Evolutionary conservation across 2,329 filamentous ascomycete species (phyloP), one percentile per base, ranked within the genome.

Genomic region (Neofusicoccum parvum): DNA sequence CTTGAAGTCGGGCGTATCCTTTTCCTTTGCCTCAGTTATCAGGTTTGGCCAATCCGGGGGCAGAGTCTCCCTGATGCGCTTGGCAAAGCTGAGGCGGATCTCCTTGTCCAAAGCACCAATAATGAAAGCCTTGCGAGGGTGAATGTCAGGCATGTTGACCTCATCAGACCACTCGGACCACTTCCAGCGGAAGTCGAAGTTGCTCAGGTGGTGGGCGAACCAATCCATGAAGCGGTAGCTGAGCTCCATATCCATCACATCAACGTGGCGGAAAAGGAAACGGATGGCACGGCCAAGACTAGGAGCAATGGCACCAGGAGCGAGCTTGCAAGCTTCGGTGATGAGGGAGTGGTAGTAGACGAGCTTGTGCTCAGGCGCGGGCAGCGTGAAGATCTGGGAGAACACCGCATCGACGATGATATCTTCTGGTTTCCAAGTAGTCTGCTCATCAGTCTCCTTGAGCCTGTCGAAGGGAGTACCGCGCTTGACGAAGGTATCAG

Each of bases 181-280:
- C 80, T 98, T 98, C 95, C 95, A 99, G 10, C 95, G 95, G 76
- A 98, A 99, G 62, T 96, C 95, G 75, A 99, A 99, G 81, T 99
- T 99, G 80, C 94, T 97, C 70, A 99, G 81, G 81, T 99, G 95
- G 77, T 99, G 95, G 17, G 94, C 87, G 75, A 99, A 99, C 95
- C 95, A 99, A 76, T 98, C 94, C 75, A 97, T 84, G 80, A 98
- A 98, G 32, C 95, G 88, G 73, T 94, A 90, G 65, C 84, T 86
- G 49, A 99, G 82, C 79, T 98, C 94, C 54, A 97, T 83, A 74
- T 99, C 95, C 83, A 98, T 88, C 2, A 85, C 86, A 66, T 92
- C 89, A 10, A 92, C 83, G 75, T 90, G 93, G 68, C 91, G 88
- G 81, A 97, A 99, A 68, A 97, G 83, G 73, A 90, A 96, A 64